Evolutionary conservation across 805 yeast genomes (phyloP), one percentile per base, ranked within the genome.

Genomic region (Ogataea pini): DNA sequence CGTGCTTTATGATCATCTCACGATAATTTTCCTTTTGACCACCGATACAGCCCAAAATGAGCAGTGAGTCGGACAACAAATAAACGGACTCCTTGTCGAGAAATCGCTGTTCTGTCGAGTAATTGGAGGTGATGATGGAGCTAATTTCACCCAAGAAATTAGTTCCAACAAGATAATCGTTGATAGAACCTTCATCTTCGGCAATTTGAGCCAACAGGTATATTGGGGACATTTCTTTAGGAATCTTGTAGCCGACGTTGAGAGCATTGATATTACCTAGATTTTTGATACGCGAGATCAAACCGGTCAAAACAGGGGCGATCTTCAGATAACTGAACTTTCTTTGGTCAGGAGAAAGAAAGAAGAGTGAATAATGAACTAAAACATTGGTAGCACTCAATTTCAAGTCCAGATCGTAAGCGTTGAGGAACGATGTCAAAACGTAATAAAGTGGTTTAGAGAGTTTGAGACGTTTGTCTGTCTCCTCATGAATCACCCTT

Each of bases 41-140:
- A 1, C 72, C 66, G n/a, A 72, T 56, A 16, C 72, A 69, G 46
- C 74, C 67, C 36, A 73, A 47, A 4, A 70, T 63, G 28, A 71
- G 52, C 40, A 72, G 58, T 13, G 71, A 67, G 50, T 68, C 72
- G 8, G 69, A 56, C 10, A 69, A 56, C 33, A 65, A 67, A 44
- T 65, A 62, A 25, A 69, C 50, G 3, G 67, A 56, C 8, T 56
- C 56, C 24, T 64, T 59, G 31, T 66, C 58, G 7, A 69, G 46
- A 14, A 59, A 57, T 17, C 59, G 54, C 19, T 57, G 54, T 3
- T 57, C 55, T 3, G 57, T 44, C 3, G 55, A 53, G 50, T 53
- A 65, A 44, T 60, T 64, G 3, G 54, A 52, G 2, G 63, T 56
- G 19, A 70, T 49, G 2, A 65, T 67, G 19, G 60, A 53, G 29